Percentiles rank a stretch among this genome's conserved stretches.
These are phyloP conservation scores for Sphagnum tenellum DNA, from an alignment of 225 moss, liverwort and hornwort species.

Conservation along the genomic window DNA sequence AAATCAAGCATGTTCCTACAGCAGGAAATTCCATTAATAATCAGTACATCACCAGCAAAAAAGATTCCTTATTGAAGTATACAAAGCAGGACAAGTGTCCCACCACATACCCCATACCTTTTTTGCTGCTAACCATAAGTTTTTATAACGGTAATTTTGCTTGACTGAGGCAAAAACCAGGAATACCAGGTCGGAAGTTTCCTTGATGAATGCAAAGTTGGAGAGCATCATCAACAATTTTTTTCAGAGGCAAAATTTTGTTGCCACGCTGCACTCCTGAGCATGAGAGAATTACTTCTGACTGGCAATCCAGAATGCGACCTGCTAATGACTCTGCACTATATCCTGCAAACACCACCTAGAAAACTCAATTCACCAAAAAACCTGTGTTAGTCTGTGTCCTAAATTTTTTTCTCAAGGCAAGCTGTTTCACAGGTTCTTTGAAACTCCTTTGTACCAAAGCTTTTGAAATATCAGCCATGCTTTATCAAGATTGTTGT, in stretches of 20 bases:
- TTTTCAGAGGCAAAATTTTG: conserved; percentile 46
- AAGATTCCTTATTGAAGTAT: not conserved
- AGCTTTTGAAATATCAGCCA: no score
- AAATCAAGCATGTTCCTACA: conserved; percentile 39
- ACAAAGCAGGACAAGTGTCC: not conserved
- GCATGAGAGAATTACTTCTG: conserved; percentile 54
- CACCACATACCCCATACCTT: not conserved
- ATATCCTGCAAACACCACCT: conserved; percentile 73
- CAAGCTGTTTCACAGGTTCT: no score
- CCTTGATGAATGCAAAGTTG: conserved; percentile 37
- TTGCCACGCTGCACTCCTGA: conserved; percentile 48
- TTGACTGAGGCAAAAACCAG: not conserved
- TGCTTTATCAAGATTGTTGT: no score
- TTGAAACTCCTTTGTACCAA: no score
- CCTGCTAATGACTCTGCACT: conserved; percentile 76
- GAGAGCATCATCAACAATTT: conserved; percentile 53
- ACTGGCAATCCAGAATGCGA: conserved; percentile 59
- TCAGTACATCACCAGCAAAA: no score
- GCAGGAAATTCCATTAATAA: conserved; percentile 1
- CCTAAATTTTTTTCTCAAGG: no score
- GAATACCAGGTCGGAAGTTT: conserved; percentile 17
- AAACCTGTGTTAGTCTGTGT: not conserved
- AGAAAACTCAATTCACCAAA: not conserved
- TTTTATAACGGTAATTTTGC: not conserved
- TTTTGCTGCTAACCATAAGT: not conserved